Evolutionary conservation across 345 rosid species (phyloP), one percentile per base, ranked within the genome.

Genomic region (Pelargonium nanum): DNA sequence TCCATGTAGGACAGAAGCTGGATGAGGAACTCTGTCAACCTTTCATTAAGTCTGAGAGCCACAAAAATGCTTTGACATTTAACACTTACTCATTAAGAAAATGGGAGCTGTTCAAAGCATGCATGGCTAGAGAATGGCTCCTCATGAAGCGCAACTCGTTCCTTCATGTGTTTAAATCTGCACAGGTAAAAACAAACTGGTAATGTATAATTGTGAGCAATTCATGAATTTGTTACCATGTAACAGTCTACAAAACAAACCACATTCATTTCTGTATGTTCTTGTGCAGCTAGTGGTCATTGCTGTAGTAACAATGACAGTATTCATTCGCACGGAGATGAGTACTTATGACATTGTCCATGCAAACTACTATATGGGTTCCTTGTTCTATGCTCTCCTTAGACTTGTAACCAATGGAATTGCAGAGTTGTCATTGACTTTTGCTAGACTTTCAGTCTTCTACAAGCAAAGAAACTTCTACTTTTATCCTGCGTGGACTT

Each of bases 31-130:
- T 86, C 23, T 26, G 74, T 1, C 66, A 48, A 52, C 82, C 88
- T 5, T 79, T 70, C 9, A 59, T 67, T 1, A 77, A 72, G 61
- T 44, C 80, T 16, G 71, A 69, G 19, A 28, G 52, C 19, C 78
- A 76, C 22, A 66, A 68, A 63, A 77, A 61, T 12, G 74, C 86
- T 34, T 57, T 88, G 28, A 69, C 84, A 19, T 80, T 77, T 30
- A 75, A 68, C 56, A 56, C 53, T 56, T 81, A 84, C 59, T 72
- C 88, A 0, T 32, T 80, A n/a, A 62, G 68, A 6, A 84, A 81
- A 67, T 72, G 71, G 83, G 88, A 86, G 64, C 65, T 88, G 44
- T 72, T 84, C 72, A 81, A 75, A 69, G 85, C 78, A 26, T 88
- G 96, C 62, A 50, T 75, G 72, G 71, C 73, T 9, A 82, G 89